Conservation (phyloP, 352 stramenopile genomes). For the Phytophthora pisi region DNA sequence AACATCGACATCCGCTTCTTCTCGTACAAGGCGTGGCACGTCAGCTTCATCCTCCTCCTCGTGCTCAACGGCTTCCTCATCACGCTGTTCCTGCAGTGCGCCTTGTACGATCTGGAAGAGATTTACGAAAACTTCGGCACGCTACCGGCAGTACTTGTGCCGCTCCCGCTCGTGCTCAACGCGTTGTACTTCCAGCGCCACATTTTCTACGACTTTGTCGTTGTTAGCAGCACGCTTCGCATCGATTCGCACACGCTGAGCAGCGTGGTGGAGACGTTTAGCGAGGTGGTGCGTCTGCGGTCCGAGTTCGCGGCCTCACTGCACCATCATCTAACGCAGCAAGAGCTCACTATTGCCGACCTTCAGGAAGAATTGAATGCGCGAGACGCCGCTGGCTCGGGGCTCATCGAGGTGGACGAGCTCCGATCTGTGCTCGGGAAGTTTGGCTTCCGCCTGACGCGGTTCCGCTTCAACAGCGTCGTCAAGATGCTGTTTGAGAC, state of each 20-base stretch:
- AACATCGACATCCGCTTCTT: slow-evolving; percentile 48
- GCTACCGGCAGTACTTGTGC: slow-evolving; percentile 37
- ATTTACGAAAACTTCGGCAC: slow-evolving; percentile 40
- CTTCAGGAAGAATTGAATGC: slow-evolving; percentile 39
- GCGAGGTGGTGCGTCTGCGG: slow-evolving; percentile 51
- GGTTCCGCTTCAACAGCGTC: slow-evolving; percentile 67
- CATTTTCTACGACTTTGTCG: slow-evolving; percentile 66
- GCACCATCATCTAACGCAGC: slow-evolving; percentile 22
- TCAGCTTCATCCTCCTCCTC: slow-evolving; percentile 58
- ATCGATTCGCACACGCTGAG: slow-evolving; percentile 58
- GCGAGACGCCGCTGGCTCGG: slow-evolving; percentile 30
- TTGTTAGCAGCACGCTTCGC: slow-evolving; percentile 54
- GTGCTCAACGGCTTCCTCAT: slow-evolving; percentile 69
- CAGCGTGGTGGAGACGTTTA: slow-evolving; percentile 67
- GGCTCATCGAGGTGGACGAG: slow-evolving; percentile 46
- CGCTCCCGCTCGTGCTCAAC: slow-evolving; percentile 50
- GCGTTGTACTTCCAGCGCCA: slow-evolving; percentile 52
- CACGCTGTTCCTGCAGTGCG: slow-evolving; percentile 62
- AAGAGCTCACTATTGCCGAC: slow-evolving; percentile 28
- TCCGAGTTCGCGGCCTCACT: slow-evolving; percentile 50
- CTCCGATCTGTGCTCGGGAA: slow-evolving; percentile 42
- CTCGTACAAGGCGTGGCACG: slow-evolving; percentile 69
- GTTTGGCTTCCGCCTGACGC: slow-evolving; percentile 52
- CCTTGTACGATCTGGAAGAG: slow-evolving; percentile 49
- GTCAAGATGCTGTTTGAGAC: slow-evolving; percentile 57